A percentile compares a stretch with the other conserved stretches of the same genome.
Evolutionary conservation across 306 rosid genomes (phyloP).

Genomic region (Glycyrrhiza uralensis): DNA sequence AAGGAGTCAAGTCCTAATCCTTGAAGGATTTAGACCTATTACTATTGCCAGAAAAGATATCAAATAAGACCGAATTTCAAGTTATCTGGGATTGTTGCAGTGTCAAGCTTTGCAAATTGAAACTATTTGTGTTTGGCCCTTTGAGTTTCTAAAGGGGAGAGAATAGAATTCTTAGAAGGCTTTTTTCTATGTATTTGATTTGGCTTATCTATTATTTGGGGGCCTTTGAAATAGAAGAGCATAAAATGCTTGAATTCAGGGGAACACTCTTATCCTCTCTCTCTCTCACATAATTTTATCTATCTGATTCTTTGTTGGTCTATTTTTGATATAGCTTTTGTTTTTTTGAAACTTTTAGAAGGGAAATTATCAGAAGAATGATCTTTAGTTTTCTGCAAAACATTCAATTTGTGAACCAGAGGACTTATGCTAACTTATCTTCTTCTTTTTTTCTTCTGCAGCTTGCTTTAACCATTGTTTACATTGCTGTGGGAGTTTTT

Average conservation of each 20-base stretch:
- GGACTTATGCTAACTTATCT: constrained; percentile 23
- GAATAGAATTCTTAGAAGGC: not conserved
- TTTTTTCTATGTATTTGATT: constrained; percentile 5
- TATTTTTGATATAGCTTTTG: constrained; percentile 11
- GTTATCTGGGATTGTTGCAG: not conserved
- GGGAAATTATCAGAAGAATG: constrained; percentile 14
- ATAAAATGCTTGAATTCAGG: constrained; percentile 19
- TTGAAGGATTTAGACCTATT: not conserved
- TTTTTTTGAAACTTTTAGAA: constrained; percentile 2
- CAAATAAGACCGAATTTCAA: constrained; percentile 1
- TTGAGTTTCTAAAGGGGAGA: not conserved
- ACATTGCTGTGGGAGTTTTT: constrained; percentile 90
- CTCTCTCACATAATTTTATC: not conserved
- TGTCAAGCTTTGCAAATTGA: not conserved
- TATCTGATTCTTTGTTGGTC: not conserved
- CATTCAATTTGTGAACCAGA: not conserved
- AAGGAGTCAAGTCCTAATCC: constrained; percentile 13
- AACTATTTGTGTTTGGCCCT: not conserved
- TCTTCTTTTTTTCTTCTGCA: constrained; percentile 43
- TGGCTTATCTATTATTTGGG: constrained; percentile 1
- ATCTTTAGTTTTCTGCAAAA: constrained; percentile 4
- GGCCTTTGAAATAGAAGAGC: not conserved
- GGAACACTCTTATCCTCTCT: not conserved
- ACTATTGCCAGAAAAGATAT: constrained; percentile 3
- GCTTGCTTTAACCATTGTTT: constrained; percentile 81